phyloP scores from a whole-genome alignment of 108 stramenopile genomes.

The Conticribra weissflogii region DNA sequence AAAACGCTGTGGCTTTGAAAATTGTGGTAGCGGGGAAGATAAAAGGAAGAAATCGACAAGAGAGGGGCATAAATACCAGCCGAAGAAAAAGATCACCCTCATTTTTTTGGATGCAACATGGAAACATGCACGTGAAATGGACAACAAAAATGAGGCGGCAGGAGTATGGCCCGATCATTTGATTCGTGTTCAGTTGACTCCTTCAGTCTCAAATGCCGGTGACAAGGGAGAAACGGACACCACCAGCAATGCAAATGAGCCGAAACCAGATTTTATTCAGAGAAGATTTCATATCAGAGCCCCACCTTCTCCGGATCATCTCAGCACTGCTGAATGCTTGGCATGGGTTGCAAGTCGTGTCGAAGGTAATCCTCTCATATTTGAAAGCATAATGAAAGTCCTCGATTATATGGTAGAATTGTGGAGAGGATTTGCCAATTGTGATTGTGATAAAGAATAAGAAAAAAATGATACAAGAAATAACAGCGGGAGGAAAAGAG shows the following conservation, averaged over 20 bases:
- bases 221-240: neutral
- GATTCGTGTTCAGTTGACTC: slow-evolving; percentile 52
- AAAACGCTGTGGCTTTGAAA: slow-evolving; percentile 15
- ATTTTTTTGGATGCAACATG: slow-evolving; percentile 82
- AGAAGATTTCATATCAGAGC: slow-evolving; percentile 64
- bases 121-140: slow-evolving; percentile 85
- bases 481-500: neutral
- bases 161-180: slow-evolving; percentile 57
- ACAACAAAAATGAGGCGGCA: slow-evolving; percentile 43
- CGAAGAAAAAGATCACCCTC: slow-evolving; percentile 47
- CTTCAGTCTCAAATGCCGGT: slow-evolving; percentile 12
- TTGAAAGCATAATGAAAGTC: slow-evolving; percentile 61
- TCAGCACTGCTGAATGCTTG: slow-evolving; percentile 80
- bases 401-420: slow-evolving; percentile 72
- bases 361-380: slow-evolving; percentile 51
- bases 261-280: slow-evolving; percentile 15
- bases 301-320: slow-evolving; percentile 57
- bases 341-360: slow-evolving; percentile 63
- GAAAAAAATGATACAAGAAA: neutral
- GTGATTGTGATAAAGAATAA: neutral
- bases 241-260: neutral
- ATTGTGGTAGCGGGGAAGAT: neutral
- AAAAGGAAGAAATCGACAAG: slow-evolving; percentile 19
- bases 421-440: slow-evolving; percentile 38
- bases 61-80: neutral